These are phyloP conservation scores for Grigorovia transvaalensis DNA, from an alignment of 805 yeast genomes.

Conservation along the genomic window DNA sequence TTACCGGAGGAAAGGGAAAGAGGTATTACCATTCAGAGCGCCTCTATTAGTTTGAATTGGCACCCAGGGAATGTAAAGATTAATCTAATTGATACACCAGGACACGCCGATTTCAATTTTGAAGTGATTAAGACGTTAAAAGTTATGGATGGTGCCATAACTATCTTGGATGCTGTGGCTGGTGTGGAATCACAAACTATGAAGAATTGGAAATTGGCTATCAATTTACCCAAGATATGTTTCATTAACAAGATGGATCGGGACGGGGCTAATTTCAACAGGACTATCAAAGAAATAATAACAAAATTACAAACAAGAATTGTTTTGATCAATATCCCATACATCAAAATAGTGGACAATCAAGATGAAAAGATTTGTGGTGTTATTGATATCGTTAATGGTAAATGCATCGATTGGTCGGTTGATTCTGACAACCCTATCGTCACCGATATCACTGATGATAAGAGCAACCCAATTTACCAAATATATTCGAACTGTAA, in stretches of 20 bases:
- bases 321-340: constrained; percentile 68
- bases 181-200: constrained; percentile 98
- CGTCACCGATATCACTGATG: constrained; percentile 1
- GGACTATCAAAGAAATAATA: constrained; percentile 80
- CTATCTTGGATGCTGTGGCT: constrained; percentile 89
- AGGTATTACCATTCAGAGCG: constrained; percentile 94
- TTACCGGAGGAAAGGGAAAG: constrained; percentile 81
- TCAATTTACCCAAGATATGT: constrained; percentile 63
- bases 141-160: constrained; percentile 89
- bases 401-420: constrained; percentile 41
- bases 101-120: constrained; percentile 94
- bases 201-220: constrained; percentile 90
- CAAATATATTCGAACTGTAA: constrained; percentile 34
- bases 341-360: not conserved
- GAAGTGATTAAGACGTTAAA: constrained; percentile 85
- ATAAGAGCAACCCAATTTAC: not conserved
- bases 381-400: constrained; percentile 47
- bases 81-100: constrained; percentile 93
- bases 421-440: constrained; percentile 18
- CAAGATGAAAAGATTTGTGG: constrained; percentile 34
- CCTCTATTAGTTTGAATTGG: constrained; percentile 92
- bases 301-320: constrained; percentile 64
- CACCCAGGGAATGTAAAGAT: constrained; percentile 45
- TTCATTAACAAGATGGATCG: constrained; percentile 95
- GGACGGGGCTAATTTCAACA: constrained; percentile 86